phyloP scores from a whole-genome alignment of 495 filamentous ascomycete species.

The Daldinia grandis region DNA sequence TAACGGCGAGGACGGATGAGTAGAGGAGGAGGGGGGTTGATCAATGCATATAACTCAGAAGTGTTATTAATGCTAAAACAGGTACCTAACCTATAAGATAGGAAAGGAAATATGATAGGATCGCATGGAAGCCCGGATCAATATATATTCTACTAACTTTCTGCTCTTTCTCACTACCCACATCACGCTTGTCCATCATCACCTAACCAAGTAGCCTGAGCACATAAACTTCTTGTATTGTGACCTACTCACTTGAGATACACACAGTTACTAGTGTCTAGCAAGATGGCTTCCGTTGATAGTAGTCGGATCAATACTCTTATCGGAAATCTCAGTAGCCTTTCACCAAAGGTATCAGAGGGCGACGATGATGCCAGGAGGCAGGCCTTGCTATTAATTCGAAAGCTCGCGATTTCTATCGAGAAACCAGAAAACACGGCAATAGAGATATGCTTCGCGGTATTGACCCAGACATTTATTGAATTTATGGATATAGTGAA shows the following conservation, averaged over 20 bases:
- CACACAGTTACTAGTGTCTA: background rate
- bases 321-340: constrained; percentile 13
- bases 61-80: background rate
- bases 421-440: constrained; percentile 37
- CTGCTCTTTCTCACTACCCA: background rate
- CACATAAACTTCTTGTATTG: background rate
- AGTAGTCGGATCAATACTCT: background rate
- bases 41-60: background rate
- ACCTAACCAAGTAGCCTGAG: background rate
- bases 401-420: constrained; percentile 20
- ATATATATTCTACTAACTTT: background rate
- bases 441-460: constrained; percentile 25
- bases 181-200: background rate
- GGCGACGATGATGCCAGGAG: constrained; percentile 11
- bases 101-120: background rate
- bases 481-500: background rate
- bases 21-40: background rate
- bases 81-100: background rate
- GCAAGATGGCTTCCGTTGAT: background rate
- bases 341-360: background rate
- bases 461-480: constrained; percentile 2
- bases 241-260: background rate
- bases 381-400: constrained; percentile 30
- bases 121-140: background rate
- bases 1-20: background rate